Conservation (phyloP, 1,284 basidiomycete species). For the Anthracocystis panici-leucophaei region DNA sequence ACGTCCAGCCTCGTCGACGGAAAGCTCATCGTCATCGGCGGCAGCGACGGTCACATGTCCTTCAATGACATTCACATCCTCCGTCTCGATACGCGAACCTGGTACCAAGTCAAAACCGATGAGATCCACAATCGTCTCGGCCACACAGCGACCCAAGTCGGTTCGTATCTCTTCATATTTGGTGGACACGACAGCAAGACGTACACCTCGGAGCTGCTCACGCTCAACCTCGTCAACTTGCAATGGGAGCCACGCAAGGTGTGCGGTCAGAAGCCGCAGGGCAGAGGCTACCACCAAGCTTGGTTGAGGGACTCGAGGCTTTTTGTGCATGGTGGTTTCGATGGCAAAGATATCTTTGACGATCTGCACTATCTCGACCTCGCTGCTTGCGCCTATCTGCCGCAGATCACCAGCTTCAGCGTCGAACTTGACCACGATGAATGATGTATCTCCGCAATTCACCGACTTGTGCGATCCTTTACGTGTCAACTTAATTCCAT, state of each 20-base stretch:
- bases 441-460: neutral
- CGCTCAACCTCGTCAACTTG: constrained; percentile 84
- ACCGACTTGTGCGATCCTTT: neutral
- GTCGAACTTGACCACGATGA: constrained; percentile 49
- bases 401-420: constrained; percentile 78
- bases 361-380: constrained; percentile 87
- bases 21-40: constrained; percentile 84
- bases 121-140: constrained; percentile 75
- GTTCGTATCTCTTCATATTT: constrained; percentile 89
- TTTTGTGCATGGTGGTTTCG: constrained; percentile 88
- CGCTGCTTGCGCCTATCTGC: constrained; percentile 88
- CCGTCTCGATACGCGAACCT: constrained; percentile 73
- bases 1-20: constrained; percentile 87
- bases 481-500: neutral
- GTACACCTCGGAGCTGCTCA: constrained; percentile 82
- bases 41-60: constrained; percentile 74
- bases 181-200: constrained; percentile 86
- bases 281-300: constrained; percentile 85
- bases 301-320: constrained; percentile 84
- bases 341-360: constrained; percentile 83
- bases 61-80: constrained; percentile 90
- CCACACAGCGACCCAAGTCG: constrained; percentile 88
- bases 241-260: constrained; percentile 77
- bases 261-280: constrained; percentile 77
- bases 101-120: constrained; percentile 50